Conservation (phyloP, 2,329 filamentous ascomycete species). For the Neophaeococcomyces aloes region DNA sequence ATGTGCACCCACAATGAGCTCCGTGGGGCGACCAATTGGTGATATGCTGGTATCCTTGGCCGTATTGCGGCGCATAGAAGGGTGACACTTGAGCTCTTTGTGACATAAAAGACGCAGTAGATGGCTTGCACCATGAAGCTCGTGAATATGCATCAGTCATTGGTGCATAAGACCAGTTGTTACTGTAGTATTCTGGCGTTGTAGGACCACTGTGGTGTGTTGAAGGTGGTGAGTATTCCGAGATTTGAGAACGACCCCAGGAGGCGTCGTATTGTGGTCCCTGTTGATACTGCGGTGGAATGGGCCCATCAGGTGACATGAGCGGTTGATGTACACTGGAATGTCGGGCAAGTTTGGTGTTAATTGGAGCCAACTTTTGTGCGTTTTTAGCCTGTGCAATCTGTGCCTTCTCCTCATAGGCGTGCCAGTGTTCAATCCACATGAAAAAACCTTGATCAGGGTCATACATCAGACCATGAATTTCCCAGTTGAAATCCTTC, state of each 20-base stretch:
- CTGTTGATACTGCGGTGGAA: slow-evolving; percentile 42
- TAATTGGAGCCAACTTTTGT: slow-evolving; percentile 49
- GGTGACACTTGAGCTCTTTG: slow-evolving; percentile 16
- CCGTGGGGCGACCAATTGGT: slow-evolving; percentile 39
- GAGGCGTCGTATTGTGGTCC: slow-evolving; percentile 39
- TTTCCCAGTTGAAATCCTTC: slow-evolving; percentile 66
- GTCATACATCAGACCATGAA: slow-evolving; percentile 74
- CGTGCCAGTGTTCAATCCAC: slow-evolving; percentile 58
- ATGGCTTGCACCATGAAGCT: slow-evolving; percentile 21
- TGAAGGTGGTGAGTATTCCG: slow-evolving; percentile 43
- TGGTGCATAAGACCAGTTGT: slow-evolving; percentile 34
- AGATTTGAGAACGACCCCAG: slow-evolving; percentile 39
- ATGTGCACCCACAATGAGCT: slow-evolving; percentile 37
- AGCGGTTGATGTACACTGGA: slow-evolving; percentile 39
- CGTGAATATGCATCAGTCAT: slow-evolving; percentile 29
- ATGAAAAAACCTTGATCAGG: slow-evolving; percentile 57
- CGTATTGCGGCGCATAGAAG: slow-evolving; percentile 12
- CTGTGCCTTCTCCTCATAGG: slow-evolving; percentile 46
- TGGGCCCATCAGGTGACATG: slow-evolving; percentile 38
- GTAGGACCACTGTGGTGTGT: slow-evolving; percentile 39
- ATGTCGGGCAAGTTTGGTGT: slow-evolving; percentile 51
- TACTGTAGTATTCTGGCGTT: slow-evolving; percentile 38
- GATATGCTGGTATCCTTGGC: slow-evolving; percentile 33
- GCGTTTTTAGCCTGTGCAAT: slow-evolving; percentile 35
- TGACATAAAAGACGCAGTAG: slow-evolving; percentile 13